Evolutionary conservation across 805 yeast species (phyloP), one percentile per base, ranked within the genome.

Genomic region (Monosporozyma unispora): DNA sequence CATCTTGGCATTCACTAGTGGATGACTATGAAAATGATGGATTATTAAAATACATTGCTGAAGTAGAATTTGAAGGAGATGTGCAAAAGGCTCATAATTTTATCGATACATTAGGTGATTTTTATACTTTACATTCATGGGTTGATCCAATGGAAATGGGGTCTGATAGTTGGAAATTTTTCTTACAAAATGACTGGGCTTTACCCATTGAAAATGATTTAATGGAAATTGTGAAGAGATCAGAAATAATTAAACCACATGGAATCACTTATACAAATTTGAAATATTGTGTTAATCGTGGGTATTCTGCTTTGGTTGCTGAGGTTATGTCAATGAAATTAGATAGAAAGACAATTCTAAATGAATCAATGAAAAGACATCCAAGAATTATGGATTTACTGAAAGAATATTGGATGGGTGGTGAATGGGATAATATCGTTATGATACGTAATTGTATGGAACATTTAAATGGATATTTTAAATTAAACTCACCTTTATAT

Each of bases 31-130:
- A 41, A 35, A 48, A 46, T 22, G 57, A 60, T 50, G 88, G 89
- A 0, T 57, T 83, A n/a, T 61, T 83, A 35, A 61, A 70, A 37
- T 73, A 73, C 56, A 54, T 82, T 50, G 69, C 80, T 0, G 69
- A 68, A 22, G 61, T 73, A 29, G 88, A 83, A 51, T 83, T 81
- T 57, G 70, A 65, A 49, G 82, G 80, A 0, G 73, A 75, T 51
- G 55, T 59, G 14, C 62, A 67, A 1, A 55, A 59, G 2, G 86
- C 87, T 0, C 88, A 83, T 55, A 53, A 65, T 3, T 77, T 69
- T 44, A 57, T 81, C 14, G 88, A 83, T 55, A 70, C 81, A 0
- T 82, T 83, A 23, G 88, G 85, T 2, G 89, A 83, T 57, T 74
- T 82, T 58, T 57, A 82, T 8, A 58, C 71, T 5, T 55, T 82